Evolutionary conservation across 2,329 filamentous ascomycete genomes (phyloP).

Genomic region (Hymenoscyphus salicellus): DNA sequence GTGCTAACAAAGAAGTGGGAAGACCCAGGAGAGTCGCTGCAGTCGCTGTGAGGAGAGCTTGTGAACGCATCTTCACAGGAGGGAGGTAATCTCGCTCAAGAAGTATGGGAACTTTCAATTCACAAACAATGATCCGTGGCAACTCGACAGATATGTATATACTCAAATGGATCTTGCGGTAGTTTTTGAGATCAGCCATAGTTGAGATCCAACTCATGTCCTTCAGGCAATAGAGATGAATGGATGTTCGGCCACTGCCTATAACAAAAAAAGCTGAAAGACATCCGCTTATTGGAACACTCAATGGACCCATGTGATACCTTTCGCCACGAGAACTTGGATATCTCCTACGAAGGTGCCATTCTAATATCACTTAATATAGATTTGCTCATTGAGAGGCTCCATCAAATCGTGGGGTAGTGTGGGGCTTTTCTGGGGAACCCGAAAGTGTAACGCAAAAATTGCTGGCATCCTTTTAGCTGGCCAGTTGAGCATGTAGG

Average conservation of each 20-base stretch:
- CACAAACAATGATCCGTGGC: not conserved
- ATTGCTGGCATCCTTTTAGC: not conserved
- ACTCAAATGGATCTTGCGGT: not conserved
- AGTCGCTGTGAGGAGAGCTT: not conserved
- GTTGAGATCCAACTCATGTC: not conserved
- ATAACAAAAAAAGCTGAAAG: not conserved
- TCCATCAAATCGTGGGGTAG: not conserved
- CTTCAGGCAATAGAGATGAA: constrained; percentile 5
- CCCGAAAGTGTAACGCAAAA: not conserved
- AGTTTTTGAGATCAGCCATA: constrained; percentile 2
- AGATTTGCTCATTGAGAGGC: not conserved
- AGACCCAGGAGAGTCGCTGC: constrained; percentile 10
- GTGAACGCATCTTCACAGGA: not conserved
- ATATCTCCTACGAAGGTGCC: not conserved
- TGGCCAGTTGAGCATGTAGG: not conserved
- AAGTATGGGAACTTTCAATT: not conserved
- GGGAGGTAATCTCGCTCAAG: not conserved
- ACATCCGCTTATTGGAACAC: not conserved
- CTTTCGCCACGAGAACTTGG: not conserved
- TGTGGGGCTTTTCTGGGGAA: constrained; percentile 12
- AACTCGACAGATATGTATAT: not conserved
- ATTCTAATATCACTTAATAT: constrained; percentile 7
- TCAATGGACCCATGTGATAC: not conserved
- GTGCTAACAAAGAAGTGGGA: not conserved
- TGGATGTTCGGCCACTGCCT: not conserved